Base-by-base conservation (phyloP, 768 basidiomycete species). In the Podaxis pistillaris region DNA sequence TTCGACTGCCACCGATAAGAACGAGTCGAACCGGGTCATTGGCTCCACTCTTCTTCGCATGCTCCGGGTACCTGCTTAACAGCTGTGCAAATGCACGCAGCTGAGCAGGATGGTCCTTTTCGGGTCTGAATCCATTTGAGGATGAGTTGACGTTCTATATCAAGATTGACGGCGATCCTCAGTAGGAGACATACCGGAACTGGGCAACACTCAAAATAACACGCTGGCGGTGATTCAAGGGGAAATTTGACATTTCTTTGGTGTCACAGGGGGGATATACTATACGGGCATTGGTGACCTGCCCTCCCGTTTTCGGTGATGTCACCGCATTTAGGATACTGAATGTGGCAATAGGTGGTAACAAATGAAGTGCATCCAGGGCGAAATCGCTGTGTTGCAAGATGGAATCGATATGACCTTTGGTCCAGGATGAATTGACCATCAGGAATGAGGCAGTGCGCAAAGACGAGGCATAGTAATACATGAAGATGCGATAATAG, bases 391-490 rank as follows among this genome's bases (percentile, higher is more conserved):
- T 76, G 54, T 86, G 79, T 13, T 76, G 76, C 19, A 97, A 78
- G 54, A 97, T 88, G 1, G 85, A 78, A 66, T 91, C 83, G 64
- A 98, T 78, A 69, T 98, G 97, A 46, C 81, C 82, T 68, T 88
- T 86, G 1, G 96, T 98, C 96, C 97, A 98, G 0, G 91, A 87
- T 3, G 94, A 97, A 74, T 98, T 98, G 68, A 92, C 94, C 93
- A 96, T 94, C 50, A 91, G 66, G 74, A 92, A 91, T 59, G 80
- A 83, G 2, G 94, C 87, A 44, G 81, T 82, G 26, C 85, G 83
- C 33, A 99, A 86, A 9, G 89, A 88, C 2, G 81, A 72, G 0
- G 91, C 79, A 73, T 99, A 98, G 60, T 90, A 82, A 63, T 85
- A 84, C 81, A 96, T 94, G 74, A 93, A 93, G 4, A 94, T 67